These are phyloP conservation scores for Acorus calamus DNA, from an alignment of 106 monocot species.

Conservation along the genomic window DNA sequence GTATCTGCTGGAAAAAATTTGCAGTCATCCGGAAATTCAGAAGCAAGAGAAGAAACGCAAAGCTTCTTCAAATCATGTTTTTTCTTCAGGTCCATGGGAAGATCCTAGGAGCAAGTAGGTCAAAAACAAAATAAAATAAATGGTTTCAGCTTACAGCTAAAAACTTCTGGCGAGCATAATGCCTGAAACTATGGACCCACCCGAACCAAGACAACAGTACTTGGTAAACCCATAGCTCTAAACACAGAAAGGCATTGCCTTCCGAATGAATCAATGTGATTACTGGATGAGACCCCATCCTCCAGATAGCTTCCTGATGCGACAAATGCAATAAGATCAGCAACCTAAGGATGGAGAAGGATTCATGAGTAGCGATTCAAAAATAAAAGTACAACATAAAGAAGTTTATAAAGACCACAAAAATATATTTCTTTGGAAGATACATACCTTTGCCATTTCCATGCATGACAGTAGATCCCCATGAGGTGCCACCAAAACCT, in stretches of 20 bases:
- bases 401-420: not conserved
- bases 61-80: constrained; percentile 67
- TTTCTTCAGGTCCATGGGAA: constrained; percentile 49
- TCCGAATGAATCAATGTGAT: constrained; percentile 69
- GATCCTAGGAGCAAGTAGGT: constrained; percentile 34
- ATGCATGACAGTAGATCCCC: constrained; percentile 86
- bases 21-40: constrained; percentile 90
- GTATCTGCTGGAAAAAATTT: constrained; percentile 74
- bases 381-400: not conserved
- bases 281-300: constrained; percentile 29
- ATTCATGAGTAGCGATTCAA: constrained; percentile 2
- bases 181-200: constrained; percentile 19
- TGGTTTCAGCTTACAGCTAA: not conserved
- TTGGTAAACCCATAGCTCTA: constrained; percentile 80
- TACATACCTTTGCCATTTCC: constrained; percentile 82
- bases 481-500: constrained; percentile 82
- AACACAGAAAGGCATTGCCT: constrained; percentile 73
- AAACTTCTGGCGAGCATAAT: not conserved
- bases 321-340: constrained; percentile 82
- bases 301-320: constrained; percentile 52
- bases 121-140: not conserved
- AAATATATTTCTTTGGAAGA: not conserved
- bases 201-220: constrained; percentile 80
- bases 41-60: constrained; percentile 43
- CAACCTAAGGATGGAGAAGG: constrained; percentile 43